Conservation (phyloP, 2,329 filamentous ascomycete species). For the Aaosphaeria pasadenensis region DNA sequence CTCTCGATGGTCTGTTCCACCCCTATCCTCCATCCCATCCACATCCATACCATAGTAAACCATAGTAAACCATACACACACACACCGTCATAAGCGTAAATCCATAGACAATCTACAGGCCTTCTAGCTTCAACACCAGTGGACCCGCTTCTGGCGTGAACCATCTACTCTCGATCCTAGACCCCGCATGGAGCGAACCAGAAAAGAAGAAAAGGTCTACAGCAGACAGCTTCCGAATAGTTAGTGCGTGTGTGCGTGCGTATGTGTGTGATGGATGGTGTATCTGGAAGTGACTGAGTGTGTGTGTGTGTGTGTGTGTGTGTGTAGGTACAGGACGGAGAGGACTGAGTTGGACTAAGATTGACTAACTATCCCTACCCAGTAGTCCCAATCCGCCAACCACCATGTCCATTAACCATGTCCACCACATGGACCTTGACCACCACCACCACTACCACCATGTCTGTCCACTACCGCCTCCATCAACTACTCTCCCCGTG, state of each 20-base stretch:
- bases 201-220: slow-evolving; percentile 6
- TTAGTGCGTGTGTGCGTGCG: too few relatives aligned
- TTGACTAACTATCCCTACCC: too few relatives aligned
- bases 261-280: too few relatives aligned
- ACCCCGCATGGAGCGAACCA: slow-evolving; percentile 32
- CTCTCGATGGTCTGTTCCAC: background rate
- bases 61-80: slow-evolving; percentile 5
- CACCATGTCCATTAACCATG: too few relatives aligned
- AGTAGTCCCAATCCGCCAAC: too few relatives aligned
- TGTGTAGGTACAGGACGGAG: too few relatives aligned
- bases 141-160: slow-evolving; percentile 21
- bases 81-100: slow-evolving; percentile 5
- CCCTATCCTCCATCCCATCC: background rate
- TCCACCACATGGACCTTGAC: background rate
- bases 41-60: background rate
- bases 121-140: too few relatives aligned
- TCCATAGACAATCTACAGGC: too few relatives aligned
- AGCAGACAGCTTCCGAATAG: too few relatives aligned
- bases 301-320: too few relatives aligned
- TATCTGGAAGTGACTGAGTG: too few relatives aligned
- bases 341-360: too few relatives aligned
- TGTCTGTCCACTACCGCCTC: background rate
- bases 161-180: slow-evolving; percentile 15
- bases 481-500: background rate
- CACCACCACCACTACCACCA: background rate